A percentile compares a stretch with the other conserved stretches of the same genome.
These are phyloP conservation scores for Fusarium heterosporum DNA, from an alignment of 2,329 filamentous ascomycete species.

Conservation along the genomic window DNA sequence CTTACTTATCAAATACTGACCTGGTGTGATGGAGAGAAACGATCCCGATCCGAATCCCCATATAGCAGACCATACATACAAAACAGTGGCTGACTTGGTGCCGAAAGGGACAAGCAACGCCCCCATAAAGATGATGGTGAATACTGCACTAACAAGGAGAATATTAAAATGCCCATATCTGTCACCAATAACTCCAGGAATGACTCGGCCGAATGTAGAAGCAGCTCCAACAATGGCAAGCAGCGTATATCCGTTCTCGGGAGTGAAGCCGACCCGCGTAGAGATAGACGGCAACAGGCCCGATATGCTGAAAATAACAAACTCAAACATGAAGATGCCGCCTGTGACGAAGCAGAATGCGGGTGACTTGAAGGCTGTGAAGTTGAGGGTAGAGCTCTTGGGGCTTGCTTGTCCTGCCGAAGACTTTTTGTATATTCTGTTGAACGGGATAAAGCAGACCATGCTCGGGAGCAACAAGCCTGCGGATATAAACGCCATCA, in stretches of 20 bases:
- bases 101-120: conserved; percentile 60
- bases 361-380: conserved; percentile 55
- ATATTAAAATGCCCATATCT: conserved; percentile 59
- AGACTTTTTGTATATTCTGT: conserved; percentile 34
- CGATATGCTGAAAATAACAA: conserved; percentile 61
- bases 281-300: conserved; percentile 61
- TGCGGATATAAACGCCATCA: conserved; percentile 48
- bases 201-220: conserved; percentile 56
- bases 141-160: conserved; percentile 37
- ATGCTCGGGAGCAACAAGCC: conserved; percentile 45
- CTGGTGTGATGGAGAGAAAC: conserved; percentile 57
- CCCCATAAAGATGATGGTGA: conserved; percentile 56
- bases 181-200: conserved; percentile 59
- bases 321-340: conserved; percentile 60
- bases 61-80: conserved; percentile 59
- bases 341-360: conserved; percentile 57
- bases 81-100: conserved; percentile 51
- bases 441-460: conserved; percentile 52
- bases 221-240: conserved; percentile 58
- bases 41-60: conserved; percentile 63
- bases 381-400: conserved; percentile 50
- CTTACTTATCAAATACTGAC: conserved; percentile 11
- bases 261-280: conserved; percentile 50
- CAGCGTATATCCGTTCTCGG: conserved; percentile 57
- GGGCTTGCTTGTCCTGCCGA: conserved; percentile 12